Evolutionary conservation across 1,284 basidiomycete species (phyloP), one percentile per base, ranked within the genome.

Genomic region (Moesziomyces aphidis): DNA sequence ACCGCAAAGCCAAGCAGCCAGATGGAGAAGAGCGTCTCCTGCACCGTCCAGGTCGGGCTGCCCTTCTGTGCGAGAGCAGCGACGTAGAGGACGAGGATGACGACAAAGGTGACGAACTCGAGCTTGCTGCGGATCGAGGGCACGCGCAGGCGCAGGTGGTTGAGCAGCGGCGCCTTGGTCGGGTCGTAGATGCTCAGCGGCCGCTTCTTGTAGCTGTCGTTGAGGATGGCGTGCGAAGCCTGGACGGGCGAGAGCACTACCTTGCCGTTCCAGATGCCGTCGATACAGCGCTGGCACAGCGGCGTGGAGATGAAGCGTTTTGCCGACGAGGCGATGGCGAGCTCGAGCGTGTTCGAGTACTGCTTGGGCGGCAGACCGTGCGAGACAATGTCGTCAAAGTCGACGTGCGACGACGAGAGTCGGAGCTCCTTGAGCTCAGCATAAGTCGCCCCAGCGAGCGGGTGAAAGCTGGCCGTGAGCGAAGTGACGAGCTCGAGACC

Each of bases 131-230:
- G 92, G 58, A 96, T 90, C 34, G 91, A 91, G 1, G 95, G 95
- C 2, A 97, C 95, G 87, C 96, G 96, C 46, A 97, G 89, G 10
- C 94, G 93, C 79, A 96, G 95, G 85, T 97, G 95, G 82, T 97
- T 94, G 5, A 97, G 88, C 26, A 97, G 85, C 13, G 95, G 94
- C 0, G 95, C 94, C 81, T 90, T 93, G 82, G 93, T 91, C 1
- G 95, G 95, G 82, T 97, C 94, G 85, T 97, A 97, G 79, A 96
- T 92, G 85, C 95, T 93, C 42, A 97, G 90, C 1, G 95, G 94
- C 36, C 90, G 93, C 55, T 91, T 89, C 87, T 97, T 97, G 86
- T 97, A 97, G 43, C 92, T 95, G 92, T 96, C 80, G 49, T 72
- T 69, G 26, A 79, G 54, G 49, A 81, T 74, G 43, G 80, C 78